Evolutionary conservation across 805 yeast genomes (phyloP), one percentile per base, ranked within the genome.

Genomic region (Yamadazyma insecticola): DNA sequence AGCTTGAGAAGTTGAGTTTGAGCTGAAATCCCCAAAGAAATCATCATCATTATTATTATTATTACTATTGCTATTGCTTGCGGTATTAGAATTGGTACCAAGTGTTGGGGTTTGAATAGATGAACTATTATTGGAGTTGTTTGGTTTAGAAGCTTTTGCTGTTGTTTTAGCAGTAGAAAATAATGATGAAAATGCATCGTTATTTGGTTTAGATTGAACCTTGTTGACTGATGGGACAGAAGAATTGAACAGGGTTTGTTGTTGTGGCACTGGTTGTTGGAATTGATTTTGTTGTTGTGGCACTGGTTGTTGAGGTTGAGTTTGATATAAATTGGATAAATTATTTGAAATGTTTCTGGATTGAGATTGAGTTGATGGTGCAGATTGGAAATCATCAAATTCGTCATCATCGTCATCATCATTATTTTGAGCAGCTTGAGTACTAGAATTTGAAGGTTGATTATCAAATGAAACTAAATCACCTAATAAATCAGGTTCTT

Each of bases 381-480:
- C 76, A 9, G 87, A 82, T 55, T 83, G 90, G 69, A 83, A 83
- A 43, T 83, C 92, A 41, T 82, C 87, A 51, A 84, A 84, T 24
- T 83, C 92, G 41, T 81, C 86, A 33, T 77, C 87, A 34, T 73
- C 83, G 7, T 70, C 76, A 5, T 53, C 56, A 12, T 20, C 43
- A 10, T 41, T 41, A 11, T 37, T 30, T 6, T 47, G 36, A 6
- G 41, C 16, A 24, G n/a, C 35, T 6, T 36, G 13, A n/a, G 24
- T 18, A 19, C n/a, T 21, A 5, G 39, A 11, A 15, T 25, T 13
- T 16, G 54, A 33, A 7, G 4, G 53, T 60, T 31, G 62, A 17
- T 68, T 64, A n/a, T n/a, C n/a, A n/a, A n/a, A n/a, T n/a, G n/a
- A n/a, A 38, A 73, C 42, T 44, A 63, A 59, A 35, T 65, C 72